Base-by-base conservation (phyloP, 345 rosid genomes). In the Crucihimalaya himalaica region DNA sequence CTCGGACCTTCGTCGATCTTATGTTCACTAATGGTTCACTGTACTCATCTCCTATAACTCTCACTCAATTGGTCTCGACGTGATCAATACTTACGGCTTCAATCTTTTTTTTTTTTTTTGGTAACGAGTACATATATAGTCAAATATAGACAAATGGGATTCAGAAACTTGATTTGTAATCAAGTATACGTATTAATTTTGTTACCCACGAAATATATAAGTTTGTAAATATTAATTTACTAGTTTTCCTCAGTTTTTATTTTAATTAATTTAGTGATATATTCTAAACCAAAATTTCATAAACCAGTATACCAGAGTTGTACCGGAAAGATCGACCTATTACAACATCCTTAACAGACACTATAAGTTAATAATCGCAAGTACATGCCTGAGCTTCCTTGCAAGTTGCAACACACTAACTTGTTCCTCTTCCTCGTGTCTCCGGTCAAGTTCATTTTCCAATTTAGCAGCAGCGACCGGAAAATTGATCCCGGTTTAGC, bases 41-140 rank as follows among this genome's bases (percentile, higher is more conserved):
- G 3, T 79, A 84, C 73, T 51, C 83, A 2, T 76, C 45, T 73
- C 97, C 97, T 0, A 35, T 83, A 20, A 86, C 78, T 68, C 66
- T 87, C 31, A 77, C 80, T 70, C 86, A 85, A n/a, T 75, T 90
- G 6, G 56, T 82, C 31, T 45, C 89, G 35, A 19, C 66, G 16
- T 76, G 70, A 76, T 45, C 35, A 27, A 20, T 43, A 45, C 12
- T 21, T 2, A 23, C 42, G 55, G 16, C 53, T 46, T 58, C 15
- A 4, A n/a, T 14, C n/a, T 40, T 40, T 40, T 2, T 40, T 40
- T 40, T 40, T 52, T 62, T 29, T 18, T 63, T 45, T 63, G 29
- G 39, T 8, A 5, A 21, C 15, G 43, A 61, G 5, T 46, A 64
- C 15, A 45, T 45, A 64, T 11, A 45, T 45, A 18, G 23, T 73